Base-by-base conservation (phyloP, 1,284 basidiomycete genomes). In the Macrocybe sp. region DNA sequence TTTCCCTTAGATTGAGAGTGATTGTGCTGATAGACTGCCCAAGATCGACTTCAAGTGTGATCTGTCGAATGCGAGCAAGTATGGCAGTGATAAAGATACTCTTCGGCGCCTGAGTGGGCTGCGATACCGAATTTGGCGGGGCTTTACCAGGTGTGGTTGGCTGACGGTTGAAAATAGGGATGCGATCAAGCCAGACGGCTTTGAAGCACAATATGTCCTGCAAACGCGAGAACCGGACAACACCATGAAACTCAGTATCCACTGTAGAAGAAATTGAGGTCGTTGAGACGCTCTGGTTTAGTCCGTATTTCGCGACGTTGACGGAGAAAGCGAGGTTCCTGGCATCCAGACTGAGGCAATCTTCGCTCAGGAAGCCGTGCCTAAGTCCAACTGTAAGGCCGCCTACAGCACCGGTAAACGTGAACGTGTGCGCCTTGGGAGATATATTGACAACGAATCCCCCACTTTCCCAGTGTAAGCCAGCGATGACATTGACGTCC, bases 131-230 rank as follows among this genome's bases (percentile, higher is more conserved):
- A 22, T 3, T 22, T 3, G 22, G 22, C 22, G 22, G 22, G 22
- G 22, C 22, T 22, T 22, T 22, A 22, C 3, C 4, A 46, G 55
- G 44, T 44, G 53, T 29, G 56, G 56, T 59, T 14, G 52, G 37
- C 43, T 75, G 72, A n/a, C 67, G 71, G 49, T 76, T 77, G 56
- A 88, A 76, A 3, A 89, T 65, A 0, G 89, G 88, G 35, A 93
- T 90, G 37, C 83, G 81, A 59, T 93, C 91, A 39, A 94, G 63
- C 89, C 90, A 94, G 12, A 93, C 89, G 1, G 90, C 90, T 63
- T 92, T 92, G 75, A 93, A 90, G 63, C 89, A 91, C 29, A 93
- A 72, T 41, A 92, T 79, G 59, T 93, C 91, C 62, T 92, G 90
- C 11, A 93, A 62, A 10, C 91, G 80, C 7, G 88, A 88, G 60